A percentile compares a stretch with the other conserved stretches of the same genome.
Conservation (phyloP, 257 asterid species). For the Gentiana straminea region DNA sequence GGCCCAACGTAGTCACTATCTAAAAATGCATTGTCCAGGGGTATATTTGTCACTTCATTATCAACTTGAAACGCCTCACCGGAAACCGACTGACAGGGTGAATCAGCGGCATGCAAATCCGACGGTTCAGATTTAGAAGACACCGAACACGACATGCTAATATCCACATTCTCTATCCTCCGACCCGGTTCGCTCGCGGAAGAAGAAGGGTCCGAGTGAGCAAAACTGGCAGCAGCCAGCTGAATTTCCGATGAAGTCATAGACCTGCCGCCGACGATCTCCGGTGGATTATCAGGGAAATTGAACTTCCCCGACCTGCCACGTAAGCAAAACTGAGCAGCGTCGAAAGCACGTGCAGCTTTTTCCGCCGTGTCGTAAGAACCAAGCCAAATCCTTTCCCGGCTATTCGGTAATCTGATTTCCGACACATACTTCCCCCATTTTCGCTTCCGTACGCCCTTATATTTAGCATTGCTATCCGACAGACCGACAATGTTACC, state of each 20-base stretch:
- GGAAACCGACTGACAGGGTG: conserved; percentile 47
- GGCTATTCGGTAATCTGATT: conserved; percentile 54
- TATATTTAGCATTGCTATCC: conserved; percentile 13
- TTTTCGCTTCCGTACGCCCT: conserved; percentile 63
- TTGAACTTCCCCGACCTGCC: conserved; percentile 53
- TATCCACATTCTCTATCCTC: conserved; percentile 16
- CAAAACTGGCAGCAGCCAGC: conserved; percentile 54
- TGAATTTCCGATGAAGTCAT: conserved; percentile 54
- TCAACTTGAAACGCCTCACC: conserved; percentile 24
- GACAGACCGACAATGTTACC: background rate
- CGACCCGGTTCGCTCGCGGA: conserved; percentile 11
- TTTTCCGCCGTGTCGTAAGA: conserved; percentile 59
- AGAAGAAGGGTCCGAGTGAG: conserved; percentile 17
- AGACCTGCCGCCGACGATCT: conserved; percentile 34
- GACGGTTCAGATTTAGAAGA: conserved; percentile 17
- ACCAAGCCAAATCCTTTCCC: conserved; percentile 72
- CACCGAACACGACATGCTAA: conserved; percentile 24
- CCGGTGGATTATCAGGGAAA: conserved; percentile 44
- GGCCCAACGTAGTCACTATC: conserved; percentile 25
- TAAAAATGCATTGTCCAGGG: conserved; percentile 33
- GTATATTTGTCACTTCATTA: conserved; percentile 26
- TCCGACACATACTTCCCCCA: conserved; percentile 80
- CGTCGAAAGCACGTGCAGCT: conserved; percentile 76
- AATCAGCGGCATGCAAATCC: conserved; percentile 31
- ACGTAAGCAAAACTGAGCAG: conserved; percentile 57